phyloP scores from a whole-genome alignment of 2,329 filamentous ascomycete genomes.

The Xylaria polymorpha region DNA sequence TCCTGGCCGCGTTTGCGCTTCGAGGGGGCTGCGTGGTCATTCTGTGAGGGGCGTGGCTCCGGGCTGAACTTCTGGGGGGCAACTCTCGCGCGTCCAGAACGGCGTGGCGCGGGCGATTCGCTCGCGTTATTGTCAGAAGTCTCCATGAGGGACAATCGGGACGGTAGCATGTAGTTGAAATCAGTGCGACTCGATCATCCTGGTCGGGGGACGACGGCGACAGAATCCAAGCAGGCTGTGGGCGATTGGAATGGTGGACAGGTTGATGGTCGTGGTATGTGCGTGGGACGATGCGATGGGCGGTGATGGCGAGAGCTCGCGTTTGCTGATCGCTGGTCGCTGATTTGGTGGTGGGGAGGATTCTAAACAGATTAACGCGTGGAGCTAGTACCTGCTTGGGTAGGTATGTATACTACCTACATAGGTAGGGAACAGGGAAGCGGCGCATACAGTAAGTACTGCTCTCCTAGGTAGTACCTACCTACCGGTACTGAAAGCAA shows the following conservation, averaged over 20 bases:
- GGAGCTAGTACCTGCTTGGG: slow-evolving; percentile 17
- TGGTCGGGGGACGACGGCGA: slow-evolving; percentile 30
- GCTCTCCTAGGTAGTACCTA: background rate
- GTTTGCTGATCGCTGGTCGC: slow-evolving; percentile 19
- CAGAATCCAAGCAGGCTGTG: slow-evolving; percentile 28
- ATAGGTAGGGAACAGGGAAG: slow-evolving; percentile 15
- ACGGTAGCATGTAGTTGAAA: slow-evolving; percentile 54
- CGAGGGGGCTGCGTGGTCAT: slow-evolving; percentile 54
- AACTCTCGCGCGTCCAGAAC: slow-evolving; percentile 75
- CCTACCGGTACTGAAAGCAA: background rate
- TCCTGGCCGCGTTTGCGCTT: slow-evolving; percentile 67
- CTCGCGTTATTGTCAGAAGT: slow-evolving; percentile 67
- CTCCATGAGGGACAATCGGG: slow-evolving; percentile 62
- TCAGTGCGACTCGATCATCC: slow-evolving; percentile 47
- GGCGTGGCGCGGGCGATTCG: slow-evolving; percentile 66
- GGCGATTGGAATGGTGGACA: slow-evolving; percentile 31
- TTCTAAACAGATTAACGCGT: slow-evolving; percentile 37
- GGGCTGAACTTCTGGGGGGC: slow-evolving; percentile 70
- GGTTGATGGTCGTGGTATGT: slow-evolving; percentile 30
- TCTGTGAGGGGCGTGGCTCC: slow-evolving; percentile 54
- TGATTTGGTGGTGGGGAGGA: slow-evolving; percentile 37
- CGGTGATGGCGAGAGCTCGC: slow-evolving; percentile 24
- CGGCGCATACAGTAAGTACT: background rate
- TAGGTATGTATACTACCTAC: no score
- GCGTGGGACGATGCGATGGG: background rate